Evolutionary conservation across 2,329 filamentous ascomycete genomes (phyloP).

Genomic region (Epichloe coenophiala): DNA sequence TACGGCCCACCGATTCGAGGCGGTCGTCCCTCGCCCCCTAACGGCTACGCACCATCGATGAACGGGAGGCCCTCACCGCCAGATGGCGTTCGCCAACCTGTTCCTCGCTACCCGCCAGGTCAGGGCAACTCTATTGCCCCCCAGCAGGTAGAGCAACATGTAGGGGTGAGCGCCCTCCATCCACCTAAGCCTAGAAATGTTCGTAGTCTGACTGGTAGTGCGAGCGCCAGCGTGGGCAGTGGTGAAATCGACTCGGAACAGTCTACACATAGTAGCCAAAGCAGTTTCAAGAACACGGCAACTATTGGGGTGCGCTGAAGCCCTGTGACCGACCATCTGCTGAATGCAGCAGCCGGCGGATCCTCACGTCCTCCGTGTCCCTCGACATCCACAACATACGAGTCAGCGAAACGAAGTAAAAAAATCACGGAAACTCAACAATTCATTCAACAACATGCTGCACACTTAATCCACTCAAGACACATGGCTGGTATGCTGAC

Average conservation of each 20-base stretch:
- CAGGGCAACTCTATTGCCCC: slow-evolving; percentile 75
- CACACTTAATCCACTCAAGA: neutral
- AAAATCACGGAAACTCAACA: neutral
- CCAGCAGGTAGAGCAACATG: slow-evolving; percentile 93
- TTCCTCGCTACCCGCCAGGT: slow-evolving; percentile 73
- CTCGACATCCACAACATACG: neutral
- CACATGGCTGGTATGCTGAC: neutral
- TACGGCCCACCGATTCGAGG: slow-evolving; percentile 55
- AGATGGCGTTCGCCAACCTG: slow-evolving; percentile 66
- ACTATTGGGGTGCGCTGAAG: slow-evolving; percentile 40
- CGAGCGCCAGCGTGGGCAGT: slow-evolving; percentile 97
- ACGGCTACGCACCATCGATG: slow-evolving; percentile 33
- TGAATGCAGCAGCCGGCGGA: neutral
- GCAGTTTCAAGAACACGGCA: slow-evolving; percentile 57
- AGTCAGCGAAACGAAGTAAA: neutral
- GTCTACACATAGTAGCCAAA: slow-evolving; percentile 87
- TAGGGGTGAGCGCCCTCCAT: slow-evolving; percentile 97
- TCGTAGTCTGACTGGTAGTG: slow-evolving; percentile 99
- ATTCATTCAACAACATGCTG: neutral
- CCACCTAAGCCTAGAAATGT: slow-evolving; percentile 77
- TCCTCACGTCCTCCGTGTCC: neutral
- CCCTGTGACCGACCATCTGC: neutral
- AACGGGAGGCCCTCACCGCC: slow-evolving; percentile 46
- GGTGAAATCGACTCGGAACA: slow-evolving; percentile 88
- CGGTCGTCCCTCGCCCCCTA: slow-evolving; percentile 46